These are phyloP conservation scores for Trametes polyzona DNA, from an alignment of 1,284 basidiomycete species.

Conservation along the genomic window DNA sequence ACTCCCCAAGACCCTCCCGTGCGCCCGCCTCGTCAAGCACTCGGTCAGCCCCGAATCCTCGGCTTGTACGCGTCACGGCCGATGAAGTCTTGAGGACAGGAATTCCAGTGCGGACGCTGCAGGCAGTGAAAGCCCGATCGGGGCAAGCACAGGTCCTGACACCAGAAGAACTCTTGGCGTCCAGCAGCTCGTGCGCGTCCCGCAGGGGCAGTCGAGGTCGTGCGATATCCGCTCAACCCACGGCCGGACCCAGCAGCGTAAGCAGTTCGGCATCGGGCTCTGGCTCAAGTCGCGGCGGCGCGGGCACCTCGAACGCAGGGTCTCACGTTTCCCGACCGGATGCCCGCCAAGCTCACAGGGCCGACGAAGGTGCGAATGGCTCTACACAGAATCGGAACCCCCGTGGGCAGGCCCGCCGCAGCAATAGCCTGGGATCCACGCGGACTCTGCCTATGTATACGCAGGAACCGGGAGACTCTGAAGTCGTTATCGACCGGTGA, in stretches of 20 bases:
- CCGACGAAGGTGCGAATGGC: background rate
- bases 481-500: constrained; percentile 70
- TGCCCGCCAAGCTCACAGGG: background rate
- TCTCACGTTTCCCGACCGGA: background rate
- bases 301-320: background rate
- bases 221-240: background rate
- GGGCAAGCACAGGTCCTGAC: constrained; percentile 13
- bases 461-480: constrained; percentile 75
- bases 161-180: constrained; percentile 10
- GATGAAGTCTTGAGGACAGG: constrained; percentile 25
- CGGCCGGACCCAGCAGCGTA: background rate
- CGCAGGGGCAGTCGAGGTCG: background rate
- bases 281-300: background rate
- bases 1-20: constrained; percentile 4
- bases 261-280: background rate
- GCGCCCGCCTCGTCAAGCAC: constrained; percentile 2
- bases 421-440: constrained; percentile 63
- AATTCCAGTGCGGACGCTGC: constrained; percentile 22
- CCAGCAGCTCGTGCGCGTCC: constrained; percentile 5
- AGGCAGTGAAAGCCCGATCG: constrained; percentile 21
- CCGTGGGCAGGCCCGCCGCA: constrained; percentile 14
- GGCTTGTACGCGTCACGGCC: constrained; percentile 18
- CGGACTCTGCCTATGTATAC: constrained; percentile 70
- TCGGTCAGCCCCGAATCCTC: constrained; percentile 2
- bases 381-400: constrained; percentile 1